phyloP scores from a whole-genome alignment of 2,329 filamentous ascomycete species.

The Bipolaris gigantea region DNA sequence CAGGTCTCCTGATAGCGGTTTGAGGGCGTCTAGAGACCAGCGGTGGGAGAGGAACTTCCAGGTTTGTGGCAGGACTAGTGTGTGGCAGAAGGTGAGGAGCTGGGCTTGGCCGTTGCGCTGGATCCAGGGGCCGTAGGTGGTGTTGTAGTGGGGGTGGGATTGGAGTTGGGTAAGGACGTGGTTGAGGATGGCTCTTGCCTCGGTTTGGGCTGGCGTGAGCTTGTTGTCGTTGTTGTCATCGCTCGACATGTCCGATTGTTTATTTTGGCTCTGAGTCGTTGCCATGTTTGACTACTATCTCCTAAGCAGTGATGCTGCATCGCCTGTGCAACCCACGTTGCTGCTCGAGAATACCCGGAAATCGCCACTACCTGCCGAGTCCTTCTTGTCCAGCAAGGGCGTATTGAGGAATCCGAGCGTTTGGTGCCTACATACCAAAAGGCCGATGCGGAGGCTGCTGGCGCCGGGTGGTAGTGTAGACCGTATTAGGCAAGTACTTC shows the following conservation, averaged over 20 bases:
- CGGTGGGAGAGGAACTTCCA: conserved; percentile 26
- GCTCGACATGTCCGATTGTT: background rate
- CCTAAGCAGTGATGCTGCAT: no score
- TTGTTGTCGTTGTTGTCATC: background rate
- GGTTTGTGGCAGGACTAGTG: conserved; percentile 25
- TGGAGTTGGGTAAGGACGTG: conserved; percentile 25
- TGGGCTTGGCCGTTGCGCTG: conserved; percentile 16
- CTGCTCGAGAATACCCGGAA: background rate
- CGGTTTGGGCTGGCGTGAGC: conserved; percentile 19
- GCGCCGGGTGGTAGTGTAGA: background rate
- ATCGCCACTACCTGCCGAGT: background rate
- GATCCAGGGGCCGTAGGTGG: conserved; percentile 25
- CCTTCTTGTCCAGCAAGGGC: background rate
- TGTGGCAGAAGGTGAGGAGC: conserved; percentile 24
- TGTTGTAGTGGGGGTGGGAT: conserved; percentile 11
- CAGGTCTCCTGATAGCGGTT: conserved; percentile 28
- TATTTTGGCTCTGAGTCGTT: background rate
- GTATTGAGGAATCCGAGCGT: background rate
- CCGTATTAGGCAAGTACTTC: conserved; percentile 1
- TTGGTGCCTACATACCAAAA: background rate
- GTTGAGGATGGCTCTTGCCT: conserved; percentile 28
- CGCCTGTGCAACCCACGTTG: no score
- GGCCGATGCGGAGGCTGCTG: background rate
- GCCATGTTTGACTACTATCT: conserved; percentile 6
- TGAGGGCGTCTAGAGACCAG: conserved; percentile 29